Conservation (phyloP, 257 asterid genomes). For the Solanum bukasovii region DNA sequence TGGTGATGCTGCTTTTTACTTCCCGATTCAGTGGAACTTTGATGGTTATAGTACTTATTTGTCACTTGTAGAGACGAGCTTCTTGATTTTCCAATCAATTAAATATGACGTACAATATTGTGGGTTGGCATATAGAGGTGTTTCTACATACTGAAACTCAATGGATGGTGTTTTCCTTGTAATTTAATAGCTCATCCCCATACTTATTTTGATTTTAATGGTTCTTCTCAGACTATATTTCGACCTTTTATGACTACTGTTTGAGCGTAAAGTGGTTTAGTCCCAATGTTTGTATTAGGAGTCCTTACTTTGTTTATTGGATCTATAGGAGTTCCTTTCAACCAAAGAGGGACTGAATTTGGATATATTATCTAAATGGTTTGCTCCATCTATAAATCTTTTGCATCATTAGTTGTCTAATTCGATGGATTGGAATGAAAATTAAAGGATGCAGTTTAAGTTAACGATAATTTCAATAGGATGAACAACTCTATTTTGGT, state of each 20-base stretch:
- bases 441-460: not conserved
- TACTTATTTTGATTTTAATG: not conserved
- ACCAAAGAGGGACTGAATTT: not conserved
- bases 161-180: not conserved
- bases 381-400: not conserved
- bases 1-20: not conserved
- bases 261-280: not conserved
- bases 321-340: not conserved
- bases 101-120: not conserved
- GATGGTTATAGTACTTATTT: not conserved
- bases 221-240: not conserved
- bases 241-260: not conserved
- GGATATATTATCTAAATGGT: not conserved
- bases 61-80: not conserved
- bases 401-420: not conserved
- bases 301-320: not conserved
- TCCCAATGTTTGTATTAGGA: not conserved
- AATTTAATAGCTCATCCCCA: not conserved
- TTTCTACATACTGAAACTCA: not conserved
- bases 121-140: not conserved
- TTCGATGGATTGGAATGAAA: not conserved
- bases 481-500: not conserved
- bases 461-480: not conserved
- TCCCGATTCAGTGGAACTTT: not conserved
- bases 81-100: not conserved